Base-by-base conservation (phyloP, 306 rosid species). In the Cicer arietinum region DNA sequence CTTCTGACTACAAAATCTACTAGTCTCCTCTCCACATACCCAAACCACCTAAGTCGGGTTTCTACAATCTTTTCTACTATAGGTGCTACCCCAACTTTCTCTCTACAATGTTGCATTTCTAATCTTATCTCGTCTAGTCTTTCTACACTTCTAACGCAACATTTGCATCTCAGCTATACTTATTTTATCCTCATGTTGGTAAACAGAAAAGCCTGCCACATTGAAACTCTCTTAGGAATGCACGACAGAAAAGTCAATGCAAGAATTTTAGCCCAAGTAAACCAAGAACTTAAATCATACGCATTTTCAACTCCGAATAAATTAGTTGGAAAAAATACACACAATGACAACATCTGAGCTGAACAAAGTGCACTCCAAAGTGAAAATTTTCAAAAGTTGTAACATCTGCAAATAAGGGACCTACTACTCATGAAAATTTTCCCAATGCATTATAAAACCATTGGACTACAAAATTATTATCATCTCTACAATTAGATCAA, bases 401-500 rank as follows among this genome's bases (percentile, higher is more conserved):
- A 17, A 43, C 12, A 50, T 43, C 60, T 25, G 58, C 45, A 60
- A 51, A 75, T 18, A 63, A 59, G 30, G 60, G 53, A 45, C 45
- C 43, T 71, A 71, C 10, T 52, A 56, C 17, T 63, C 17, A 40
- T 25, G 67, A 62, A 74, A 74, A 48, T 50, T 40, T 22, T 66
- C 11, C 14, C 17, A 56, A 60, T 25, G 45, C 25, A 16, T 43
- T 69, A 13, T 4, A 62, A 52, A 69, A 37, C 68, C 43, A 56
- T 9, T 41, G 42, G 11, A 64, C 9, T 37, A 10, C 9, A 30
- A 25, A 79, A 67, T 44, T 68, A 7, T 30, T 4, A 77, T 54
- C 63, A 45, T 37, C 74, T 37, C 48, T 37, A 53, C 73, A 76
- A 52, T 11, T 48, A 30, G 16, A 45, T 77, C 69, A 54, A 53